phyloP scores from a whole-genome alignment of 352 stramenopile species.

The Phytophthora kernoviae region DNA sequence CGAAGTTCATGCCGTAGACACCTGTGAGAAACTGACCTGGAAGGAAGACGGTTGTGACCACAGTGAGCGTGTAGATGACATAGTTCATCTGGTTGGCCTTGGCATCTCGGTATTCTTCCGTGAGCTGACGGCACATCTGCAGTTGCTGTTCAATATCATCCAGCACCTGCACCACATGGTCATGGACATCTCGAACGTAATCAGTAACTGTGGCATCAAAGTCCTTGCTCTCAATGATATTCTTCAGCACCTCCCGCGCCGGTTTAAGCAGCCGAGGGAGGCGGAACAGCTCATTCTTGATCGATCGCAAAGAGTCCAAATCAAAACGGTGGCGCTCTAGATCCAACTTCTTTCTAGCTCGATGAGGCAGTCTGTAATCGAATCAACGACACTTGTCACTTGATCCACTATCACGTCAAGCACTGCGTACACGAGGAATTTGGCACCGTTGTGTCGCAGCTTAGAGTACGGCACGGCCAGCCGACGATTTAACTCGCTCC shows the following conservation, averaged over 20 bases:
- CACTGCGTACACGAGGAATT: conserved; percentile 87
- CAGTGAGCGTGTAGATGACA: conserved; percentile 91
- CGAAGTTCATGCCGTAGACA: conserved; percentile 92
- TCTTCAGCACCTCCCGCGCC: conserved; percentile 82
- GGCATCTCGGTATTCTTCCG: conserved; percentile 82
- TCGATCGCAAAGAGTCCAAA: conserved; percentile 57
- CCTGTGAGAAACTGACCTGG: conserved; percentile 89
- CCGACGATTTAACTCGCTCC: conserved; percentile 70
- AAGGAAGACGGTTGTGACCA: conserved; percentile 89
- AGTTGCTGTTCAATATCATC: conserved; percentile 84
- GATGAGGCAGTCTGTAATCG: conserved; percentile 79
- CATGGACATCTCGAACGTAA: conserved; percentile 88
- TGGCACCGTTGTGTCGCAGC: conserved; percentile 86
- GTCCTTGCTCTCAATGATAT: conserved; percentile 83
- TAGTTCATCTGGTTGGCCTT: conserved; percentile 90
- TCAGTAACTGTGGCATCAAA: conserved; percentile 79
- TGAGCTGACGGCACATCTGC: conserved; percentile 80
- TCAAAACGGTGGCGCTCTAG: conserved; percentile 75
- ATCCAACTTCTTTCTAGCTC: conserved; percentile 80
- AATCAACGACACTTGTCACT: conserved; percentile 75
- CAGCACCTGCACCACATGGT: conserved; percentile 81
- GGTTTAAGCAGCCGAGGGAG: conserved; percentile 81
- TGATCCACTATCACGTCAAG: conserved; percentile 90
- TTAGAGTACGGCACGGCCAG: conserved; percentile 89
- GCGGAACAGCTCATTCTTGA: conserved; percentile 85